These are phyloP conservation scores for Aegilops longissima DNA, from an alignment of 176 grass and related monocot genomes.

Conservation along the genomic window DNA sequence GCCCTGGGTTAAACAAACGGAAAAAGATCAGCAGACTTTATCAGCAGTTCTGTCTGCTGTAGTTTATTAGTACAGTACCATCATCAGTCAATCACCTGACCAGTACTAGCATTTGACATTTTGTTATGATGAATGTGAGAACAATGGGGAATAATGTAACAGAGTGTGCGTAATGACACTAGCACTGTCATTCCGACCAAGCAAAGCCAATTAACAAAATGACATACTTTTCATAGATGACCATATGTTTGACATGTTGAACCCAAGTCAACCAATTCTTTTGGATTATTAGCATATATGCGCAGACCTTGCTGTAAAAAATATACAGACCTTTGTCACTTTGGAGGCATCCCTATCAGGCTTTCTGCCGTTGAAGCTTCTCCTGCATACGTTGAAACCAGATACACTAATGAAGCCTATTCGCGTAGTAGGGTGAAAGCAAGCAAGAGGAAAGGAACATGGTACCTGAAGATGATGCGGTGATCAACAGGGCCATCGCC, in stretches of 20 bases:
- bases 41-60: not conserved
- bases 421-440: too few relatives aligned
- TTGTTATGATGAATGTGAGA: too few relatives aligned
- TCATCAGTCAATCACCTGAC: too few relatives aligned
- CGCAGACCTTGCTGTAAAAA: not conserved
- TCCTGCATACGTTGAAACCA: not conserved
- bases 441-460: not conserved
- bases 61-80: too few relatives aligned
- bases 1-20: not conserved
- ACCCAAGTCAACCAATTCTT: not conserved
- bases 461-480: constrained; percentile 35
- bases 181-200: not conserved
- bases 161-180: too few relatives aligned
- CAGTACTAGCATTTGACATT: too few relatives aligned
- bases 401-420: not conserved
- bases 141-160: too few relatives aligned
- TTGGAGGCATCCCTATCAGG: not conserved
- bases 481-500: constrained; percentile 25
- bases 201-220: not conserved
- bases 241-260: not conserved
- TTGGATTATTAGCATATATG: not conserved
- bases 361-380: not conserved
- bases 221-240: not conserved
- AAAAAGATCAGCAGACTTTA: not conserved
- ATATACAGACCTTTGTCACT: constrained; percentile 16